phyloP scores from a whole-genome alignment of 225 moss, liverwort and hornwort species.

The Thuidium tamariscinum region DNA sequence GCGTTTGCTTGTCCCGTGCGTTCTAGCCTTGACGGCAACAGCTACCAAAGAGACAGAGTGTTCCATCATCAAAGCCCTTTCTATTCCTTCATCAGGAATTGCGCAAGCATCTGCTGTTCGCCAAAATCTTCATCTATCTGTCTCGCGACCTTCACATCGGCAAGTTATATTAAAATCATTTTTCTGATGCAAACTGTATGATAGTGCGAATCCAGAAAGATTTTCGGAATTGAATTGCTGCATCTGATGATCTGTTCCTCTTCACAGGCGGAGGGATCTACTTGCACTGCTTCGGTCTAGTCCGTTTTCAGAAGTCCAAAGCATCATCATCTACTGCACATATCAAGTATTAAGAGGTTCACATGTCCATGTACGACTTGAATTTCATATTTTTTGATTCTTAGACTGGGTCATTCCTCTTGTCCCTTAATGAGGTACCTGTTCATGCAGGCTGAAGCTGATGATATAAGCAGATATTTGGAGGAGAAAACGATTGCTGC shows the following conservation, averaged over 20 bases:
- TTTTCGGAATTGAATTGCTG: neutral
- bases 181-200: neutral
- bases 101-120: conserved; percentile 56
- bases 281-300: conserved; percentile 59
- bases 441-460: conserved; percentile 62
- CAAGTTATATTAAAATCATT: conserved; percentile 1
- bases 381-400: neutral
- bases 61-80: conserved; percentile 60
- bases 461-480: conserved; percentile 59
- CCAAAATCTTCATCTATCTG: conserved; percentile 59
- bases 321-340: conserved; percentile 86
- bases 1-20: conserved; percentile 60
- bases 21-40: conserved; percentile 87
- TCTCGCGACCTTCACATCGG: conserved; percentile 66
- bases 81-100: conserved; percentile 46
- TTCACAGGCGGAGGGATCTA: conserved; percentile 51
- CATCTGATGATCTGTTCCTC: neutral
- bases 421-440: neutral
- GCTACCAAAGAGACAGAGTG: conserved; percentile 72
- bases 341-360: conserved; percentile 47
- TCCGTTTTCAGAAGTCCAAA: conserved; percentile 56
- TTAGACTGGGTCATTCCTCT: neutral
- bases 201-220: neutral
- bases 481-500: conserved; percentile 74
- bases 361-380: neutral